Evolutionary conservation across 2,329 filamentous ascomycete genomes (phyloP), one percentile per base, ranked within the genome.

Genomic region (Epichloe scottii): DNA sequence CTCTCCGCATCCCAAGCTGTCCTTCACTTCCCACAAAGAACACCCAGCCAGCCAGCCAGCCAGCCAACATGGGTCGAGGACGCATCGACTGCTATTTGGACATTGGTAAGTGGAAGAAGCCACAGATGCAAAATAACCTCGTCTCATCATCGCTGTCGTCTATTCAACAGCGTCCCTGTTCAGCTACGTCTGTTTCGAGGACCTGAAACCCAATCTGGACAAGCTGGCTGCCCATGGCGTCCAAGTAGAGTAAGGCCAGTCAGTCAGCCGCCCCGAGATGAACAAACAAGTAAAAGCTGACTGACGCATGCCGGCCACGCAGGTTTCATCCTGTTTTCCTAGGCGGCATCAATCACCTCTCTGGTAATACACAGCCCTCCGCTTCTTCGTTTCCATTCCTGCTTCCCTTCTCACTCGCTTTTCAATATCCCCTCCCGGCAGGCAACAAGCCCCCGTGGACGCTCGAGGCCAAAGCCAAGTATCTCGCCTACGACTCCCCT

Each of bases 361-460:
- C 76, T 43, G 79, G 79, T 81, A 66, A 51, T 64, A 7, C 8
- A 30, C 17, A 15, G 21, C 15, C 10, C 38, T 48, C 26, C 37
- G 15, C 46, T 34, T 30, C 34, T 35, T 33, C 15, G 11, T 10
- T 41, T 41, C 35, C 34, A 11, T 45, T 12, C n/a, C 23, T 12
- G 3, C 26, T 5, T 19, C 21, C 17, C 14, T 46, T 14, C 15
- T 10, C 23, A 12, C 26, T 11, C 5, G 34, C 12, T 19, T 7
- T 33, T 4, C 23, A 15, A 3, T n/a, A 2, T 1, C 30, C 8
- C 11, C 19, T 1, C 38, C 7, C 2, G 10, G 30, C 56, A 79
- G 84, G 84, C 47, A 91, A 93, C 65, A 79, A 79, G 56, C 86
- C 87, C 0, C 87, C 87, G 1, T 89, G 85, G 84, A 72, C 72